Evolutionary conservation across 768 basidiomycete genomes (phyloP), one percentile per base, ranked within the genome.

Genomic region (Podaxis pistillaris): DNA sequence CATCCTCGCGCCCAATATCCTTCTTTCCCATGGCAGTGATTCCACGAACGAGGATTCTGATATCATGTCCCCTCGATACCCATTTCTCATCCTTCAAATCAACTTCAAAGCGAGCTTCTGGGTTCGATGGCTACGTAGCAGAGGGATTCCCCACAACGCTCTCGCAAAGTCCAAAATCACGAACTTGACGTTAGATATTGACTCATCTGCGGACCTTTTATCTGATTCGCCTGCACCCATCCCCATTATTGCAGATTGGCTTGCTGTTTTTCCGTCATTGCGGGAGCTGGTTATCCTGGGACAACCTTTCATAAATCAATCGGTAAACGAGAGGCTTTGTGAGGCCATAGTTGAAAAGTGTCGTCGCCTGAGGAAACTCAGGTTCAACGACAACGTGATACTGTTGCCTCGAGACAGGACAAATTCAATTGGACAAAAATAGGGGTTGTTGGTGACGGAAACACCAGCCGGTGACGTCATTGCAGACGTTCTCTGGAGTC

Each of bases 381-480:
- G 44, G 44, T 46, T 46, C 44, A 46, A 46, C 19, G 19, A 9
- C 19, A 46, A 6, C 15, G 44, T 19, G 44, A 46, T 46, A 19
- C 44, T 8, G 4, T 19, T 46, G 1, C 7, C 17, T 17, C 44
- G n/a, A 19, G 44, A 33, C 33, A 9, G 9, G 33, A 33, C 33
- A 33, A 33, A 9, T 33, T 33, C 8, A 33, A 8, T 33, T 33
- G 17, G 9, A 19, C 47, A 49, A 49, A 2, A 8, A 22, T 24
- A 24, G n/a, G n/a, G 19, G 22, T 24, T 3, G 3, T 9, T 5
- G 46, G 19, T 49, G 17, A 49, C 19, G 17, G 47, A 24, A 44
- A 49, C 9, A 22, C 37, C 38, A 44, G 9, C 28, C 12, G 4
- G 26, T 59, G 58, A 59, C 49, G 58, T 59, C 58, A 59, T 51